Conservation (phyloP, 768 basidiomycete species). For the Mycena pura region DNA sequence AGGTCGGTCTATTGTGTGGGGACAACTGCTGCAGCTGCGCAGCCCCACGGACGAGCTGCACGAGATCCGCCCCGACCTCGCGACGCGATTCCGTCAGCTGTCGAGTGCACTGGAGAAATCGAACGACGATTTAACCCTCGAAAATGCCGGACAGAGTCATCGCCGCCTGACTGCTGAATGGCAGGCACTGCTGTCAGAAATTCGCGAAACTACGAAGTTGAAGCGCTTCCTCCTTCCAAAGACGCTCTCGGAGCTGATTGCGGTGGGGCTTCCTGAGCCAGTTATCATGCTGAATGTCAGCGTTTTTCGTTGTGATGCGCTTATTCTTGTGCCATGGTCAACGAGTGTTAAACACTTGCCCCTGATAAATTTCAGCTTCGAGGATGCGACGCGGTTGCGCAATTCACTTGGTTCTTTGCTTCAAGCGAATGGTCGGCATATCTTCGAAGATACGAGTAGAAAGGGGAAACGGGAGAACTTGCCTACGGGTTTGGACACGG, state of each 20-base stretch:
- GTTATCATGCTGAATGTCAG: not conserved
- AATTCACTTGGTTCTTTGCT: not conserved
- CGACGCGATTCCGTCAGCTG: not conserved
- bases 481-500: too few species aligned
- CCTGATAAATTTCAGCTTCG: not conserved
- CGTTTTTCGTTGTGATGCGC: not conserved
- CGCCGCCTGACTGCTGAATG: not conserved
- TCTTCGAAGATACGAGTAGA: not conserved
- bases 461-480: not conserved
- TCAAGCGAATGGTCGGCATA: not conserved
- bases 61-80: not conserved
- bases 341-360: not conserved
- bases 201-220: not conserved
- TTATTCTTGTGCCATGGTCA: not conserved
- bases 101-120: not conserved
- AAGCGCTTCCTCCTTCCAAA: not conserved
- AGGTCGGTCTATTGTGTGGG: constrained; percentile 31
- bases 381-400: not conserved
- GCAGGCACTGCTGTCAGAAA: not conserved
- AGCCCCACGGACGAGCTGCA: constrained; percentile 28
- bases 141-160: not conserved
- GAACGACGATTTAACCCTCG: not conserved
- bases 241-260: not conserved
- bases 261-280: not conserved
- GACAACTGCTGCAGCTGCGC: constrained; percentile 27